Conservation (phyloP, 1,284 basidiomycete species). For the Melampsora americana region DNA sequence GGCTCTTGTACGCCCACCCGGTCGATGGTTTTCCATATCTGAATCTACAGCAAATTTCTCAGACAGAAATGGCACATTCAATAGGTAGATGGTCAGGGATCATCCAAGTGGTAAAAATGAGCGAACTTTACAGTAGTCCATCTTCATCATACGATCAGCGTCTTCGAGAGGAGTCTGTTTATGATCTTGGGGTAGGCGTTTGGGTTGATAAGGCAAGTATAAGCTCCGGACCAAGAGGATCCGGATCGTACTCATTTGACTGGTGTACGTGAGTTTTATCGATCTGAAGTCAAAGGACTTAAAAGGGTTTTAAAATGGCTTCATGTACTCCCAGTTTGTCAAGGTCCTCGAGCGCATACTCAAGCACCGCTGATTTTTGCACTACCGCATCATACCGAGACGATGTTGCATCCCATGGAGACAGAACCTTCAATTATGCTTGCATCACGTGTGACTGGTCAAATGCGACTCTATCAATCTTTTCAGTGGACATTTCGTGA, state of each 20-base stretch:
- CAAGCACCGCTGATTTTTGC: conserved; percentile 35
- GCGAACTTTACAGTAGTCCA: conserved; percentile 26
- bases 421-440: conserved; percentile 19
- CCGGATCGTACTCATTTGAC: conserved; percentile 40
- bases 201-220: conserved; percentile 25
- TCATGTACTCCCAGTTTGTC: conserved; percentile 2
- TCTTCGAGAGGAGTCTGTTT: conserved; percentile 24
- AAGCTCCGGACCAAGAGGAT: conserved; percentile 24
- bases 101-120: conserved; percentile 43
- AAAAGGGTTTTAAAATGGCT: neutral
- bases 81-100: conserved; percentile 31
- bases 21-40: conserved; percentile 9
- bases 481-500: conserved; percentile 28
- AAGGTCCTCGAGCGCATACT: conserved; percentile 22
- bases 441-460: conserved; percentile 37
- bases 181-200: conserved; percentile 37
- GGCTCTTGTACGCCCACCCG: conserved; percentile 27
- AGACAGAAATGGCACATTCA: conserved; percentile 14
- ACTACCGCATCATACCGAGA: conserved; percentile 40
- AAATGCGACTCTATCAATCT: conserved; percentile 22
- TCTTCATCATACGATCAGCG: conserved; percentile 27
- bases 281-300: neutral
- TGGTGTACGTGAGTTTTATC: conserved; percentile 30
- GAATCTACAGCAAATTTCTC: conserved; percentile 17
- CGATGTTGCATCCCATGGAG: conserved; percentile 11